Conservation (phyloP, 2,329 filamentous ascomycete genomes). For the Alternaria solani region DNA sequence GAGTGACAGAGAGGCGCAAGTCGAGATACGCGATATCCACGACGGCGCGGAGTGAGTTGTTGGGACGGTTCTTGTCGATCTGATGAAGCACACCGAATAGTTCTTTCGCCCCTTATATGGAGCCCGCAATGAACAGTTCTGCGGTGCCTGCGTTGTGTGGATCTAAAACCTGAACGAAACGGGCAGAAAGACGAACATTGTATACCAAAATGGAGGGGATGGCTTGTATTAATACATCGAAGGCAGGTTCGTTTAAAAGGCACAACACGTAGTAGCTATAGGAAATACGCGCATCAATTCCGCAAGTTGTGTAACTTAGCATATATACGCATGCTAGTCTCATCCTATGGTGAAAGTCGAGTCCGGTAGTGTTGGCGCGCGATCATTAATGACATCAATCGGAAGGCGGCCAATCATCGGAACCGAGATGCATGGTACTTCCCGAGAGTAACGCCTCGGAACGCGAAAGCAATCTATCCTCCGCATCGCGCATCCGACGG, state of each 20-base stretch:
- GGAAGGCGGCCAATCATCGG: constrained; percentile 24
- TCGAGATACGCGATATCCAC: constrained; percentile 34
- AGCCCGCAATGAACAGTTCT: not conserved
- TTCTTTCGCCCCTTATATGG: not conserved
- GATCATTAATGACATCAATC: constrained; percentile 22
- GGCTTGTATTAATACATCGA: not conserved
- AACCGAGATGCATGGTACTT: constrained; percentile 18
- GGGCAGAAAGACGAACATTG: not conserved
- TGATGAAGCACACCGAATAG: not conserved
- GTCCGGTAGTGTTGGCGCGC: not conserved
- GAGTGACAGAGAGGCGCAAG: constrained; percentile 41
- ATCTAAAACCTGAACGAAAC: not conserved
- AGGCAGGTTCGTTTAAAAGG: not conserved
- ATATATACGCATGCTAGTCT: not conserved
- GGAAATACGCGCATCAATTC: not conserved
- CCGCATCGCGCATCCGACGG: constrained; percentile 13
- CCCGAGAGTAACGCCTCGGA: constrained; percentile 8
- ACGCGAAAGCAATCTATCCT: constrained; percentile 24
- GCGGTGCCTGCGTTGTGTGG: not conserved
- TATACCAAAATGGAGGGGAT: not conserved
- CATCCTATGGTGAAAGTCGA: not conserved
- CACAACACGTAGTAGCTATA: not conserved
- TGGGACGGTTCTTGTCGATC: not conserved
- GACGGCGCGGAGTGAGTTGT: constrained; percentile 20
- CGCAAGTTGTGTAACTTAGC: not conserved